Conservation (phyloP, 495 filamentous ascomycete species). For the Saxispiralis lemnorum region DNA sequence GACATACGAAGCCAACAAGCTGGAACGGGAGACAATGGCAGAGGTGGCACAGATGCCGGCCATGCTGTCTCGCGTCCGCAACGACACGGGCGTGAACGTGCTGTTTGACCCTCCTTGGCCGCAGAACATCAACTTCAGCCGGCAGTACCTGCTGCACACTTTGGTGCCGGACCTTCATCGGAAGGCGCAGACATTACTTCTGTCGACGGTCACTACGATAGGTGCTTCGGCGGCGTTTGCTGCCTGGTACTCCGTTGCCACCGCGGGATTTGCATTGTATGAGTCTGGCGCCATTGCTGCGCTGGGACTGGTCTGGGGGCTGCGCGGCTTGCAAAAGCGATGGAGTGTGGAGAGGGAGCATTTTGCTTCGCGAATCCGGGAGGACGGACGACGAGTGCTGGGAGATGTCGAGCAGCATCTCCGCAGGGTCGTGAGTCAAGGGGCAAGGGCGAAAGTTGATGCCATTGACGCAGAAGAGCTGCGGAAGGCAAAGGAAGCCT, state of each 20-base stretch:
- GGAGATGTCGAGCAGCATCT: constrained; percentile 49
- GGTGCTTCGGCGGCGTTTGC: constrained; percentile 45
- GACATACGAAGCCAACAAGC: neutral
- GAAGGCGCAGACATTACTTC: constrained; percentile 57
- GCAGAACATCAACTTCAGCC: constrained; percentile 35
- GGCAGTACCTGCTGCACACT: constrained; percentile 37
- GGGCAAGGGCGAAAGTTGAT: constrained; percentile 21
- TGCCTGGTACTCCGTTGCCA: constrained; percentile 49
- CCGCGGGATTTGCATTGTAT: constrained; percentile 39
- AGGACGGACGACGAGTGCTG: constrained; percentile 60
- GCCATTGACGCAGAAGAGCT: constrained; percentile 26
- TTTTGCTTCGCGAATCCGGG: constrained; percentile 63
- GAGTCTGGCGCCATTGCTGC: constrained; percentile 68
- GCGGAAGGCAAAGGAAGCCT: constrained; percentile 24
- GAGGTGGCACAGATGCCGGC: neutral
- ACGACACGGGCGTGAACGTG: constrained; percentile 13
- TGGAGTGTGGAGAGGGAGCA: constrained; percentile 55
- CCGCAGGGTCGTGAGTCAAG: constrained; percentile 36
- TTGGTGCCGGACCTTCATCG: constrained; percentile 63
- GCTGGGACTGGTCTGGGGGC: constrained; percentile 53
- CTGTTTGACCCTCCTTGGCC: constrained; percentile 23
- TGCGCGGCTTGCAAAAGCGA: constrained; percentile 54
- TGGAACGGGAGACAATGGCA: neutral
- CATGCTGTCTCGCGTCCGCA: constrained; percentile 6
- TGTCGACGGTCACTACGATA: constrained; percentile 54